Percentiles rank a stretch among this genome's conserved stretches.
These are phyloP conservation scores for Cryoendolithus antarcticus DNA, from an alignment of 2,329 filamentous ascomycete genomes.

Conservation along the genomic window DNA sequence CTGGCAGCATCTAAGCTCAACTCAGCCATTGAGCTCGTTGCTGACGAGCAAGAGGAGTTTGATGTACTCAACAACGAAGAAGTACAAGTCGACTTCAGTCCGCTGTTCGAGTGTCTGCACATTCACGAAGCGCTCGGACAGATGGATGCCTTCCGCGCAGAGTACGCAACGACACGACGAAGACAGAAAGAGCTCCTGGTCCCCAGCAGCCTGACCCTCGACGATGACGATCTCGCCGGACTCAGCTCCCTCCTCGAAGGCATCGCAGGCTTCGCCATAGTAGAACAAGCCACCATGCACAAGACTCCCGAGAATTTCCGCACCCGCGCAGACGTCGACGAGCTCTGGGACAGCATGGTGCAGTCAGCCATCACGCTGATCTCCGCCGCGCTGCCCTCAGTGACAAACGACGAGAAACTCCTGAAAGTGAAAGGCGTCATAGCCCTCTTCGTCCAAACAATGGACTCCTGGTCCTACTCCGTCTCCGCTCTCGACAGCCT, in stretches of 20 bases:
- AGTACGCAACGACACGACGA: conserved; percentile 83
- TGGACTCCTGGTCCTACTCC: conserved; percentile 92
- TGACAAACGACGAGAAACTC: conserved; percentile 80
- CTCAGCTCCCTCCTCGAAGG: conserved; percentile 87
- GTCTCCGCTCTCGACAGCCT: conserved; percentile 72
- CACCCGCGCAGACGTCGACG: conserved; percentile 81
- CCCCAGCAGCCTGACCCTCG: conserved; percentile 60
- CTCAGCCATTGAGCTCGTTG: conserved; percentile 88
- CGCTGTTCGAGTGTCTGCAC: conserved; percentile 86
- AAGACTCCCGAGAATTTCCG: conserved; percentile 65
- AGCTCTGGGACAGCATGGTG: conserved; percentile 97
- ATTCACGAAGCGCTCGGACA: conserved; percentile 92
- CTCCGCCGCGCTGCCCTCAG: conserved; percentile 59
- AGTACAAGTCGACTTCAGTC: conserved; percentile 85
- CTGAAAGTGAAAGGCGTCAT: conserved; percentile 92
- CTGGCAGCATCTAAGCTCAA: conserved; percentile 81
- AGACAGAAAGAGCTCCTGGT: conserved; percentile 86
- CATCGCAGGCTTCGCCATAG: conserved; percentile 91
- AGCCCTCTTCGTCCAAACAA: conserved; percentile 91
- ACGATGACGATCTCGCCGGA: conserved; percentile 71
- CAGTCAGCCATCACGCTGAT: conserved; percentile 74
- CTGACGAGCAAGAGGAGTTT: conserved; percentile 90
- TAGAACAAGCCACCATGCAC: conserved; percentile 87
- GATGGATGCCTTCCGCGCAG: conserved; percentile 76
- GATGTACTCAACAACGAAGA: conserved; percentile 94